phyloP scores from a whole-genome alignment of 176 grass and related monocot species.

The Zea luxurians region DNA sequence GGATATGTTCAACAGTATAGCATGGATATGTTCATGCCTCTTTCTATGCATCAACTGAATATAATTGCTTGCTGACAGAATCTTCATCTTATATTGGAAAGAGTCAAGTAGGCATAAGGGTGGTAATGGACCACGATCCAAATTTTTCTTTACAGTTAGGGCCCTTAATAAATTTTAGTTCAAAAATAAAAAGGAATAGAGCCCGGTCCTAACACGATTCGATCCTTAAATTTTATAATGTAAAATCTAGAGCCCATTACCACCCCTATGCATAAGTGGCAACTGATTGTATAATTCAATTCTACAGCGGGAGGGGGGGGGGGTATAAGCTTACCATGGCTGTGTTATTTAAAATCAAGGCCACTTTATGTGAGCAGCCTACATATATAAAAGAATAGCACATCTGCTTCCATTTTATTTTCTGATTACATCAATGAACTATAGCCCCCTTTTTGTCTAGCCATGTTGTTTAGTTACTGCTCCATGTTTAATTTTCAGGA shows the following conservation, averaged over 20 bases:
- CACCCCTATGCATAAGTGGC: no score
- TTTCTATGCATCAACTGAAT: neutral
- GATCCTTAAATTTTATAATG: no score
- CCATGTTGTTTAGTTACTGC: slow-evolving; percentile 18
- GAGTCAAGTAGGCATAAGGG: no score
- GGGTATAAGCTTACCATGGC: neutral
- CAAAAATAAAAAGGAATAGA: no score
- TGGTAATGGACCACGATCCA: no score
- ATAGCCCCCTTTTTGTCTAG: neutral
- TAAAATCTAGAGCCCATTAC: no score
- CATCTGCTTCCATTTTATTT: neutral
- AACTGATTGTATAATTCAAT: no score
- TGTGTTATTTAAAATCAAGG: neutral
- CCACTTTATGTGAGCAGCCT: neutral
- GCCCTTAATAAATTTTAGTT: no score
- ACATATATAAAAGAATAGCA: neutral
- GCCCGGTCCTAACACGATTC: no score
- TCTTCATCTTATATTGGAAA: no score
- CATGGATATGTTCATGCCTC: slow-evolving; percentile 1
- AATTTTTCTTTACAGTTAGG: no score
- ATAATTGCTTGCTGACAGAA: neutral
- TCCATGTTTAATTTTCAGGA: slow-evolving; percentile 57
- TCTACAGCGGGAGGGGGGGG: neutral
- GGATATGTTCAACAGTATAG: neutral
- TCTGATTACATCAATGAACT: slow-evolving; percentile 11